Evolutionary conservation across 257 asterid genomes (phyloP).

Genomic region (Solanum sejunctum): DNA sequence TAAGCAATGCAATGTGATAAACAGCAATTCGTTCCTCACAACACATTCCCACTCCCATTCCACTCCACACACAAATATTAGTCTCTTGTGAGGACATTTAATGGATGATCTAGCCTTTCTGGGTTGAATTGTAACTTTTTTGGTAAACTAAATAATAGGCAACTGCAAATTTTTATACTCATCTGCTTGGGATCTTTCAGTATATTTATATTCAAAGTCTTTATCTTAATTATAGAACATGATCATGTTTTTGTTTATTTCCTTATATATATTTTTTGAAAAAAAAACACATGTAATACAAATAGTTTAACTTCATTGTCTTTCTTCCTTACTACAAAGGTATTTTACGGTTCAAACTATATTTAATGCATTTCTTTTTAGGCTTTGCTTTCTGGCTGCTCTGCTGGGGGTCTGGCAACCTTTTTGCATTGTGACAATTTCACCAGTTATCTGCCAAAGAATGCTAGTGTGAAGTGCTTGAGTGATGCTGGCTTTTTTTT

Average conservation of each 20-base stretch:
- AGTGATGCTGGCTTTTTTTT: constrained; percentile 93
- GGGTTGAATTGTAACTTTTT: not conserved
- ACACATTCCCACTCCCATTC: not conserved
- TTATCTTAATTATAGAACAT: not conserved
- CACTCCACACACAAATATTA: not conserved
- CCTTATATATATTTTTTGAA: too few species aligned
- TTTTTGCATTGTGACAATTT: constrained; percentile 79
- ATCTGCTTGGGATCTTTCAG: not conserved
- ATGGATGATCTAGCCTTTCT: not conserved
- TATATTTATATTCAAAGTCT: not conserved
- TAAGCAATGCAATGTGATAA: not conserved
- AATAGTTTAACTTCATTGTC: not conserved
- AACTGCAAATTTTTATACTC: not conserved
- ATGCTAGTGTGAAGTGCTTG: constrained; percentile 80
- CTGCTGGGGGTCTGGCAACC: constrained; percentile 92
- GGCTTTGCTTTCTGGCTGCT: constrained; percentile 96
- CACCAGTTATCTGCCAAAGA: constrained; percentile 49
- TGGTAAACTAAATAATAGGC: not conserved
- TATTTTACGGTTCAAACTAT: not conserved
- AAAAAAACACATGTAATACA: not conserved
- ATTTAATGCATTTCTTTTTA: constrained; percentile 10
- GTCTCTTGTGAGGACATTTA: not conserved
- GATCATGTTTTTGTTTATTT: not conserved
- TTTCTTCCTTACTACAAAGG: not conserved
- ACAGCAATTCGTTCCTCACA: not conserved